A percentile compares a stretch with the other conserved stretches of the same genome.
These are phyloP conservation scores for Ceratocystis huliohia DNA, from an alignment of 2,329 filamentous ascomycete species.

Conservation along the genomic window DNA sequence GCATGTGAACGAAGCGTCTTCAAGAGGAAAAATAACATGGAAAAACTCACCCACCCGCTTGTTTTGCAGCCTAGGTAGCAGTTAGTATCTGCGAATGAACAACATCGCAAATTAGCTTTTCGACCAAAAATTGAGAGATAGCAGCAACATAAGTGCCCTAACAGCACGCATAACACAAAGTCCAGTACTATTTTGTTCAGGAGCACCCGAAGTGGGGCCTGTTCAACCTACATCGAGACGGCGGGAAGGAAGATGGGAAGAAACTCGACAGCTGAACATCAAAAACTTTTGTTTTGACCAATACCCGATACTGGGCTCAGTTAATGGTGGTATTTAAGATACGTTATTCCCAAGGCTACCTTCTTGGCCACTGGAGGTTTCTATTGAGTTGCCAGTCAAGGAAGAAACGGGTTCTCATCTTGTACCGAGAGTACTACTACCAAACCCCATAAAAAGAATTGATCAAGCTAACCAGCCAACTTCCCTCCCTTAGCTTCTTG, in stretches of 20 bases:
- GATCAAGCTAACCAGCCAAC: too few relatives aligned
- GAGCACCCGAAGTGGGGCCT: background rate
- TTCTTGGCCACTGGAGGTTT: too few relatives aligned
- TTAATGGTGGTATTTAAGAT: too few relatives aligned
- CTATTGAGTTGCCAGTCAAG: too few relatives aligned
- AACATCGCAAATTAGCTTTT: background rate
- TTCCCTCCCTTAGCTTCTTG: background rate
- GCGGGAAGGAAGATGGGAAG: background rate
- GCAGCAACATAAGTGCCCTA: background rate
- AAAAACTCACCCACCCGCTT: background rate
- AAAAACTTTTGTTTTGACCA: too few relatives aligned
- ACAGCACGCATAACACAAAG: background rate
- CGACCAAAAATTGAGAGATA: background rate
- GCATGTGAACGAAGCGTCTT: background rate
- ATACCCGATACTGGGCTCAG: too few relatives aligned
- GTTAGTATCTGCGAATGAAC: background rate
- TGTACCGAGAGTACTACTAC: background rate
- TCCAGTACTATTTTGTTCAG: background rate
- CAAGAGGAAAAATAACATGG: too few relatives aligned
- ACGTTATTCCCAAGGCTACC: too few relatives aligned
- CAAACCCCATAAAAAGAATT: background rate
- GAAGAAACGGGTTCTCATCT: background rate
- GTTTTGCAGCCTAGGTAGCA: background rate
- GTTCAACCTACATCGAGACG: background rate
- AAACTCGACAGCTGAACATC: background rate